Conservation (phyloP, 495 filamentous ascomycete species). For the Neurospora discreta region DNA sequence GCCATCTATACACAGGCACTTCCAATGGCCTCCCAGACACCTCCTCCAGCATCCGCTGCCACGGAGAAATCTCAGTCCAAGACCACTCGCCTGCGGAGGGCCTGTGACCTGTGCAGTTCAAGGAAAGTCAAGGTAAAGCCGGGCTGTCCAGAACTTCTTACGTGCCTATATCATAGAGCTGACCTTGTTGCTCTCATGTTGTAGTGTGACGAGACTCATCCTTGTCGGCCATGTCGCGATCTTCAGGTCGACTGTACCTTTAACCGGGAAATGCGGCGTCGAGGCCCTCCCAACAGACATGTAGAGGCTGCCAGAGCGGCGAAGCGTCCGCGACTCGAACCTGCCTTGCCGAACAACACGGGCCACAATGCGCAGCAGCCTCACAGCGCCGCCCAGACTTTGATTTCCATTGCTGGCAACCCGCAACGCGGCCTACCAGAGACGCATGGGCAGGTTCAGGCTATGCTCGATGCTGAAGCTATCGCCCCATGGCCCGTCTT, state of each 20-base stretch:
- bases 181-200: background rate
- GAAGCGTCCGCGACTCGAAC: constrained; percentile 52
- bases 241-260: constrained; percentile 80
- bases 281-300: constrained; percentile 78
- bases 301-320: constrained; percentile 56
- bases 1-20: constrained; percentile 6
- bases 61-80: constrained; percentile 14
- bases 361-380: constrained; percentile 16
- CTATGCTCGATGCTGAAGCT: constrained; percentile 49
- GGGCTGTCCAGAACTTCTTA: background rate
- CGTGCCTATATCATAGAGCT: background rate
- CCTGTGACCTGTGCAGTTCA: constrained; percentile 76
- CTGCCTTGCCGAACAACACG: constrained; percentile 4
- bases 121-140: constrained; percentile 71
- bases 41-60: constrained; percentile 16
- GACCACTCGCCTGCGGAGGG: constrained; percentile 54
- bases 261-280: constrained; percentile 61
- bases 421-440: background rate
- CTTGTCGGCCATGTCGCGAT: constrained; percentile 67
- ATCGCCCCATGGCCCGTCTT: constrained; percentile 63
- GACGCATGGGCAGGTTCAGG: constrained; percentile 4
- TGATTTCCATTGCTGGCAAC: constrained; percentile 29
- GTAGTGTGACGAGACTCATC: constrained; percentile 72
- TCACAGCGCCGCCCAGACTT: constrained; percentile 39
- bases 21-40: constrained; percentile 9